These are phyloP conservation scores for Exophiala viscosa DNA, from an alignment of 2,329 filamentous ascomycete genomes.

Conservation along the genomic window DNA sequence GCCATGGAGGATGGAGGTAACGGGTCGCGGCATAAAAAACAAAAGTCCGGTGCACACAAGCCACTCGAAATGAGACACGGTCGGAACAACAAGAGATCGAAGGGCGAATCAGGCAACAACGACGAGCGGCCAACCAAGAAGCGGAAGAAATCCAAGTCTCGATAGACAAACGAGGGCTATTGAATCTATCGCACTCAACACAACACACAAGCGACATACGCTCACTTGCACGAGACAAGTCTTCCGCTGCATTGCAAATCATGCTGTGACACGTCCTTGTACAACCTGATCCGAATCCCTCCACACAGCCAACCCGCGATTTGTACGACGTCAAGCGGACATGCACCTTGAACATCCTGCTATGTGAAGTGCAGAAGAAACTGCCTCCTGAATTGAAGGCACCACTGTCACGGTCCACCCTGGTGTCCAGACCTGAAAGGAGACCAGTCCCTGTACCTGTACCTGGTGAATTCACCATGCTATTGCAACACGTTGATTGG, in stretches of 20 bases:
- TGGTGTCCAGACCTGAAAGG: too few relatives aligned
- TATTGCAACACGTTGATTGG: too few relatives aligned
- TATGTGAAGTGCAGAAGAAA: too few relatives aligned
- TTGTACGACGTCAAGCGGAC: neutral
- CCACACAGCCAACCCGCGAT: neutral
- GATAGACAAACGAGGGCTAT: neutral
- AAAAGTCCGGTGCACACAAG: slow-evolving; percentile 1
- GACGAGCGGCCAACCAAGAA: slow-evolving; percentile 8
- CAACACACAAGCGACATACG: neutral
- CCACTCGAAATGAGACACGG: neutral
- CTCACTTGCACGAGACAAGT: neutral
- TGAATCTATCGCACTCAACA: neutral
- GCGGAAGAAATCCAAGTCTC: slow-evolving; percentile 8
- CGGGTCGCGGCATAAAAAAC: slow-evolving; percentile 11
- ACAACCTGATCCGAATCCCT: neutral
- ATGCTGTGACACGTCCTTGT: slow-evolving; percentile 14
- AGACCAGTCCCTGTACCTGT: too few relatives aligned
- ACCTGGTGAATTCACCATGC: too few relatives aligned
- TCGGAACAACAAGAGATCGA: slow-evolving; percentile 8
- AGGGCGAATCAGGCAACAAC: neutral
- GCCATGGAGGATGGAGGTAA: slow-evolving; percentile 17
- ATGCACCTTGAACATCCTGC: too few relatives aligned
- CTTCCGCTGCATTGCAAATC: neutral
- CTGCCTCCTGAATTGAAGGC: neutral
- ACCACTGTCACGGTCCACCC: too few relatives aligned